A percentile compares a stretch with the other conserved stretches of the same genome.
Evolutionary conservation across 495 filamentous ascomycete genomes (phyloP).

Genomic region (Clavariopsis aquatica): DNA sequence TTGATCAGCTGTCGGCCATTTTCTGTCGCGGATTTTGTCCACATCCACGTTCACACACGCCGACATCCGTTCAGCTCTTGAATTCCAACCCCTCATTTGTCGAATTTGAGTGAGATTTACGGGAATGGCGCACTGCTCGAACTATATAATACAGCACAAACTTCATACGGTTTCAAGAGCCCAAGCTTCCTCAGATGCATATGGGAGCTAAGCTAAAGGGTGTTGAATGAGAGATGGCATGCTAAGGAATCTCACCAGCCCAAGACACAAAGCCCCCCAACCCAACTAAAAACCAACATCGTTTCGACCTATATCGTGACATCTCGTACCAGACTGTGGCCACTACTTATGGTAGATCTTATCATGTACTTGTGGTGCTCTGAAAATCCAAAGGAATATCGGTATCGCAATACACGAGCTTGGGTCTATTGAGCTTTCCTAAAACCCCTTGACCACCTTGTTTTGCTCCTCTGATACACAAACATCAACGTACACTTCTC

Average conservation of each 20-base stretch:
- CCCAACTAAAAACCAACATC: neutral
- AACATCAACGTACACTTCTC: neutral
- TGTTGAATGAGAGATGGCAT: neutral
- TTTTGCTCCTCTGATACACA: neutral
- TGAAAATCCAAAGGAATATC: too few relatives aligned
- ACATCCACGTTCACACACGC: too few relatives aligned
- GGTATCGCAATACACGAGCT: neutral
- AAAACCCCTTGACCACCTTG: neutral
- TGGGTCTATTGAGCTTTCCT: neutral
- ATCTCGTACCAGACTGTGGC: neutral
- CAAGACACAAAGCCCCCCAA: neutral
- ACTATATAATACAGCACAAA: neutral
- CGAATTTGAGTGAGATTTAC: neutral
- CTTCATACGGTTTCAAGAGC: neutral
- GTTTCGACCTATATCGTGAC: neutral
- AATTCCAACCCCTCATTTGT: too few relatives aligned
- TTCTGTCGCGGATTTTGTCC: too few relatives aligned
- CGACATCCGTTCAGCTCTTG: too few relatives aligned
- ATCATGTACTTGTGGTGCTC: too few relatives aligned
- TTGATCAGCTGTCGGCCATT: too few relatives aligned
- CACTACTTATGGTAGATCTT: too few relatives aligned
- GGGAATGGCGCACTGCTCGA: neutral
- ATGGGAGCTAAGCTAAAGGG: neutral
- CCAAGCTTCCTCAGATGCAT: neutral
- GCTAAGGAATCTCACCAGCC: neutral